phyloP scores from a whole-genome alignment of 805 yeast genomes.

The Nakazawaea peltata region DNA sequence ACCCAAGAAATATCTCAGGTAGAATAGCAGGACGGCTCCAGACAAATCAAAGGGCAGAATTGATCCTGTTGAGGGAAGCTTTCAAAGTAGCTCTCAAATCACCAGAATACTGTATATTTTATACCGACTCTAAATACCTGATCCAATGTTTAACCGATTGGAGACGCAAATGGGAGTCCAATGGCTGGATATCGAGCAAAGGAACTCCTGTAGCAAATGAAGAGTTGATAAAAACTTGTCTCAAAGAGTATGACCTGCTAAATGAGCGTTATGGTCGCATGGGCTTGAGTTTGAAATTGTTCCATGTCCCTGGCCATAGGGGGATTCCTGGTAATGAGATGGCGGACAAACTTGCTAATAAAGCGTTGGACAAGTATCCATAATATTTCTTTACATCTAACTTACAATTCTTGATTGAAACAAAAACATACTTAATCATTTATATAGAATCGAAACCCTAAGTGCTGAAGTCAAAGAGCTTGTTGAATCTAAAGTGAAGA shows the following conservation, averaged over 20 bases:
- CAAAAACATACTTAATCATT: too few species aligned
- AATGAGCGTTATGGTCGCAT: constrained; percentile 25
- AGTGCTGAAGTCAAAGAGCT: constrained; percentile 1
- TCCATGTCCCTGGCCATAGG: constrained; percentile 67
- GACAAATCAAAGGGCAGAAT: constrained; percentile 80
- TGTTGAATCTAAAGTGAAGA: constrained; percentile 3
- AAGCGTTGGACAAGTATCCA: constrained; percentile 50
- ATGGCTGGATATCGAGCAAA: constrained; percentile 35
- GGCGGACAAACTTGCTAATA: constrained; percentile 70
- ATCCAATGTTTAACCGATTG: constrained; percentile 50
- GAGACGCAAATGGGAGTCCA: constrained; percentile 45
- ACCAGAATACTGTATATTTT: constrained; percentile 24
- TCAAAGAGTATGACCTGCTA: constrained; percentile 18
- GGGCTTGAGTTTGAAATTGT: too few species aligned
- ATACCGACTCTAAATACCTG: constrained; percentile 68
- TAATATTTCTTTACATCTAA: too few species aligned
- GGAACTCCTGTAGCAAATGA: constrained; percentile 42
- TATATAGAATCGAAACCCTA: too few species aligned
- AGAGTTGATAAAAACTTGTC: constrained; percentile 37
- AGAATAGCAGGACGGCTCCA: constrained; percentile 40
- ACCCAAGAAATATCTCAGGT: constrained; percentile 45
- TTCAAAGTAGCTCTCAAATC: constrained; percentile 30
- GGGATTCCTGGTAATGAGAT: constrained; percentile 64
- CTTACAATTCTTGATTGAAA: too few species aligned
- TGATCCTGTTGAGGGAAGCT: constrained; percentile 58